These are phyloP conservation scores for Paramecium bursaria DNA, from an alignment of 73 alveolate genomes.

Conservation along the genomic window DNA sequence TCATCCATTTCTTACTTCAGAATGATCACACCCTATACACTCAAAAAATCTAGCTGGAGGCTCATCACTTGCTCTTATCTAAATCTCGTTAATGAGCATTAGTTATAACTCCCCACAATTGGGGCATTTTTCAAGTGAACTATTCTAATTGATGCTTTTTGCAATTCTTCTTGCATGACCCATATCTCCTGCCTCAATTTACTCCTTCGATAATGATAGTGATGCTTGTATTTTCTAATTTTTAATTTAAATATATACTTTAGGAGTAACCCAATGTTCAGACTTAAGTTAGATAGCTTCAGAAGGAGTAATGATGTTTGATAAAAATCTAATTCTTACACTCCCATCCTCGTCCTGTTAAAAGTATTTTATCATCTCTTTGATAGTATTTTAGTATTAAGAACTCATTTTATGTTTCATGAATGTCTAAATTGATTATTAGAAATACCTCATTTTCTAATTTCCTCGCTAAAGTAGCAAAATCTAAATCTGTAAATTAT, in stretches of 20 bases:
- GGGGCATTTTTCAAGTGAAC: neutral
- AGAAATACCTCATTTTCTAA: constrained; percentile 33
- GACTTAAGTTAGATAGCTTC: no score
- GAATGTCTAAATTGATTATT: neutral
- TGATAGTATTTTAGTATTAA: constrained; percentile 17
- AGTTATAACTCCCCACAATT: neutral
- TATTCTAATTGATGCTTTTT: constrained; percentile 10
- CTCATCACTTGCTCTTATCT: constrained; percentile 44
- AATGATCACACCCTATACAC: constrained; percentile 2
- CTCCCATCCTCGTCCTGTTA: constrained; percentile 27
- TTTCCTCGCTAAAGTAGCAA: neutral
- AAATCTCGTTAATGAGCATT: constrained; percentile 19
- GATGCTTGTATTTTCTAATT: no score
- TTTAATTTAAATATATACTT: no score
- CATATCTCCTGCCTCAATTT: constrained; percentile 20
- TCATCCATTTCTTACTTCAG: constrained; percentile 41
- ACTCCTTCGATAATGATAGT: no score
- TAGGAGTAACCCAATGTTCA: no score
- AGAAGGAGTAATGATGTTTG: no score
- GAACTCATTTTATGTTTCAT: neutral
- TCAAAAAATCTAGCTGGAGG: constrained; percentile 52
- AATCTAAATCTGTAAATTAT: neutral
- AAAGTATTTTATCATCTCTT: constrained; percentile 13
- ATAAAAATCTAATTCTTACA: constrained; percentile 35
- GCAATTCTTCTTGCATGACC: constrained; percentile 6